Conservation (phyloP, 1,139 yeast genomes). For the Suhomyces guaymorum region DNA sequence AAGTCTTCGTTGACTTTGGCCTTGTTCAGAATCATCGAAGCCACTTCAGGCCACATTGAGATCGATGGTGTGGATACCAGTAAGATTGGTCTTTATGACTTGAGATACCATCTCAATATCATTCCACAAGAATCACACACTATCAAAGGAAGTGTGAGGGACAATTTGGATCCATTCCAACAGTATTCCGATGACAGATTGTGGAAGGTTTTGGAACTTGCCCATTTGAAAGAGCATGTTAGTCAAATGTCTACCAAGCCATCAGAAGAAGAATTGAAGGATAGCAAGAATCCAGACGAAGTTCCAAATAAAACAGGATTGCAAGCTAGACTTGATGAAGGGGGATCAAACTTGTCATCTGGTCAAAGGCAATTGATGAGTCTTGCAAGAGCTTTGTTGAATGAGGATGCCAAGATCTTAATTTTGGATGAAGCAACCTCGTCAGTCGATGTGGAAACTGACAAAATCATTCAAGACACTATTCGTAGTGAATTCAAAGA, state of each 20-base stretch:
- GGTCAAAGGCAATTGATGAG: constrained; percentile 43
- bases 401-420: constrained; percentile 25
- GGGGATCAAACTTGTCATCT: constrained; percentile 38
- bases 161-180: constrained; percentile 33
- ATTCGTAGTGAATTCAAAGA: constrained; percentile 26
- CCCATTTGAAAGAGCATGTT: constrained; percentile 31
- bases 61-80: constrained; percentile 30
- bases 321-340: constrained; percentile 28
- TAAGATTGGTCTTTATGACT: constrained; percentile 28
- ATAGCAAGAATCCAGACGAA: constrained; percentile 18
- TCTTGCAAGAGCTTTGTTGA: constrained; percentile 39
- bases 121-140: constrained; percentile 37
- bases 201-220: constrained; percentile 32
- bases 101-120: constrained; percentile 30
- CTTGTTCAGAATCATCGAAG: constrained; percentile 32
- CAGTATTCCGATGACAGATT: constrained; percentile 26
- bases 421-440: constrained; percentile 31
- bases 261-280: constrained; percentile 21
- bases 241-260: constrained; percentile 30
- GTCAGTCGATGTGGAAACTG: constrained; percentile 30
- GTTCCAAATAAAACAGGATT: constrained; percentile 19
- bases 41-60: constrained; percentile 28
- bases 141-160: constrained; percentile 30
- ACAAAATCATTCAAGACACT: constrained; percentile 28
- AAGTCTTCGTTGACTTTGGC: constrained; percentile 34